Evolutionary conservation across 495 filamentous ascomycete species (phyloP).

Genomic region (Cercophora newfieldiana): DNA sequence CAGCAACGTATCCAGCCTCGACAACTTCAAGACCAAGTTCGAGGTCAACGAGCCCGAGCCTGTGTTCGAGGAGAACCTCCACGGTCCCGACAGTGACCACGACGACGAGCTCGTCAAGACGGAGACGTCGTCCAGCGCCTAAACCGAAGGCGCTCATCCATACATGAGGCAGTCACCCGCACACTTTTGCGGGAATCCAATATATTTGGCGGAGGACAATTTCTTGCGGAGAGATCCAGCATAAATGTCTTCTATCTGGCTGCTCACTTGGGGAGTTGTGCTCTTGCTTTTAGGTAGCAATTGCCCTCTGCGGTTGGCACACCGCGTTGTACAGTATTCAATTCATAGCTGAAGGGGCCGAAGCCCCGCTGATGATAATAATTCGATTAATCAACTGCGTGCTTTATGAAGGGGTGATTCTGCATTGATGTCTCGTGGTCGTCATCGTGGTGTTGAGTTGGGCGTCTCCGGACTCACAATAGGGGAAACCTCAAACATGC

Average conservation of each 20-base stretch:
- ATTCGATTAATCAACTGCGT: neutral
- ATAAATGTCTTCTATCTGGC: constrained; percentile 30
- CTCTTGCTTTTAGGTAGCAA: constrained; percentile 20
- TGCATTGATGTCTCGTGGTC: neutral
- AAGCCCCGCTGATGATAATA: neutral
- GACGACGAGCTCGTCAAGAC: constrained; percentile 53
- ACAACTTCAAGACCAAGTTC: constrained; percentile 84
- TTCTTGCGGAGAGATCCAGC: constrained; percentile 19
- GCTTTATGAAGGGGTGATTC: neutral
- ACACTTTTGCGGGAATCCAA: constrained; percentile 31
- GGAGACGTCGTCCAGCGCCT: constrained; percentile 50
- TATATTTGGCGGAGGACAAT: constrained; percentile 30
- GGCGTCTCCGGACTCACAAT: neutral
- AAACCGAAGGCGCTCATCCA: constrained; percentile 1
- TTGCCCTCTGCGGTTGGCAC: constrained; percentile 20
- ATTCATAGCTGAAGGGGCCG: neutral
- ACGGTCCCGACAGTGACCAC: constrained; percentile 53
- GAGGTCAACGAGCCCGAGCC: constrained; percentile 81
- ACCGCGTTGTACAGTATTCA: constrained; percentile 25
- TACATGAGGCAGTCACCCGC: constrained; percentile 7
- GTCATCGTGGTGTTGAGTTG: neutral
- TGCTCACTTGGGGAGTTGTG: constrained; percentile 22
- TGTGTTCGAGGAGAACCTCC: constrained; percentile 82
- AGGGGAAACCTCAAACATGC: neutral
- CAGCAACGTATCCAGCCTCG: constrained; percentile 63